Conservation (phyloP, 139 green algal species). For the Astrephomene gubernaculifera region DNA sequence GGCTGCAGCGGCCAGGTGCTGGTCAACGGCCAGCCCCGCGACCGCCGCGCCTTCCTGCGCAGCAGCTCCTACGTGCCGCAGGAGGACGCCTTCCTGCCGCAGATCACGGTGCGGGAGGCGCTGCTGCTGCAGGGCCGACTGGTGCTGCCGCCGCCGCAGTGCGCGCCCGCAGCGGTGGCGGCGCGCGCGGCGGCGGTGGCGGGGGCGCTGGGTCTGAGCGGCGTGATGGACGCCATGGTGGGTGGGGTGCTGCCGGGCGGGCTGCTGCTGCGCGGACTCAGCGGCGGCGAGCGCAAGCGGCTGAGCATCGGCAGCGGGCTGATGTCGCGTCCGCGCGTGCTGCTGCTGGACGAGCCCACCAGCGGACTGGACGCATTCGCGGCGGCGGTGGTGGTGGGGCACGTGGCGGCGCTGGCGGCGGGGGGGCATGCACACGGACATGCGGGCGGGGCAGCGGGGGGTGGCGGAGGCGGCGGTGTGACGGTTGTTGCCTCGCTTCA, state of each 20-base stretch:
- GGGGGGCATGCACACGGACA: neutral
- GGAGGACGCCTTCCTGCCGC: constrained; percentile 72
- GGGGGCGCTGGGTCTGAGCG: constrained; percentile 46
- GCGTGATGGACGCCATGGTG: constrained; percentile 50
- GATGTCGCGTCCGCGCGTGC: constrained; percentile 15
- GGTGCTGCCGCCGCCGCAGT: constrained; percentile 42
- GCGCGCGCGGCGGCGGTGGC: constrained; percentile 33
- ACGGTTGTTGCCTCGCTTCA: constrained; percentile 69
- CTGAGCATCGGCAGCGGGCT: constrained; percentile 60
- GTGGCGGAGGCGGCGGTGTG: neutral
- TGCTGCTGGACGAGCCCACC: constrained; percentile 58
- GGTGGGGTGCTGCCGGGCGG: constrained; percentile 68
- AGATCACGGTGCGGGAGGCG: constrained; percentile 61
- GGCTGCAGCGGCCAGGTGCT: constrained; percentile 37
- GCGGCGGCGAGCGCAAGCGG: constrained; percentile 66
- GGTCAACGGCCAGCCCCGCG: constrained; percentile 43
- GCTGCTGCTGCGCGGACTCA: constrained; percentile 67
- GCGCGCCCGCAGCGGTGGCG: neutral
- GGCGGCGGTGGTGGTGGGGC: constrained; percentile 68
- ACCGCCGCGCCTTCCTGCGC: constrained; percentile 15
- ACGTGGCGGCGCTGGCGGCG: constrained; percentile 61
- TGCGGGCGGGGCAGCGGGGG: neutral
- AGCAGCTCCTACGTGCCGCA: constrained; percentile 60
- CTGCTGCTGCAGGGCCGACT: constrained; percentile 30
- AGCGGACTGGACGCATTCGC: constrained; percentile 69